Evolutionary conservation across 2,329 filamentous ascomycete species (phyloP).

Genomic region (Plectosphaerella plurivora): DNA sequence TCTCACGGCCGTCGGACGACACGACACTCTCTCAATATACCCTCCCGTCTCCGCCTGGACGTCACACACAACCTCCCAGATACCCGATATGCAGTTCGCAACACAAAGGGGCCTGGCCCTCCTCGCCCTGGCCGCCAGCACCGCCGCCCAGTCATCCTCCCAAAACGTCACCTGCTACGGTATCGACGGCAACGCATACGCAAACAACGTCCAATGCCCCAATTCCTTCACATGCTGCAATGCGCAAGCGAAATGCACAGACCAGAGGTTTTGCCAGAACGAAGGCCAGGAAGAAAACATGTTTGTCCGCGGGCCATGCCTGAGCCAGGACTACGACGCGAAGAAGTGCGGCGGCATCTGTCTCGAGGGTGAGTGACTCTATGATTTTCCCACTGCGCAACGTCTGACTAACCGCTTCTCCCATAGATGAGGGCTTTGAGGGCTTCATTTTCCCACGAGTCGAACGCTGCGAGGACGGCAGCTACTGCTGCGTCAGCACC

Average conservation of each 20-base stretch:
- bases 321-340: neutral
- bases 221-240: neutral
- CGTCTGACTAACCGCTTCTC: neutral
- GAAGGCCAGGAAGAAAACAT: neutral
- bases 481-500: slow-evolving; percentile 1
- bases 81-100: too few relatives aligned
- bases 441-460: neutral
- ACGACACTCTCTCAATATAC: too few relatives aligned
- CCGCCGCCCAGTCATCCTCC: neutral
- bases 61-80: too few relatives aligned
- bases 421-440: neutral
- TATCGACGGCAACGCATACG: neutral
- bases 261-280: neutral
- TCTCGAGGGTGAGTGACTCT: neutral
- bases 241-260: neutral
- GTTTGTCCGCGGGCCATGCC: neutral
- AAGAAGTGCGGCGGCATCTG: neutral
- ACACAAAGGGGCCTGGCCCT: too few relatives aligned
- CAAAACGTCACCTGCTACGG: slow-evolving; percentile 1
- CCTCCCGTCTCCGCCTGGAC: too few relatives aligned
- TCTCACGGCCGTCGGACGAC: too few relatives aligned
- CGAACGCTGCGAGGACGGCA: neutral
- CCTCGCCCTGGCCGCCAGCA: neutral
- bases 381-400: neutral
- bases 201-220: neutral